These are phyloP conservation scores for Hysterium pulicare DNA, from an alignment of 2,329 filamentous ascomycete species.

Conservation along the genomic window DNA sequence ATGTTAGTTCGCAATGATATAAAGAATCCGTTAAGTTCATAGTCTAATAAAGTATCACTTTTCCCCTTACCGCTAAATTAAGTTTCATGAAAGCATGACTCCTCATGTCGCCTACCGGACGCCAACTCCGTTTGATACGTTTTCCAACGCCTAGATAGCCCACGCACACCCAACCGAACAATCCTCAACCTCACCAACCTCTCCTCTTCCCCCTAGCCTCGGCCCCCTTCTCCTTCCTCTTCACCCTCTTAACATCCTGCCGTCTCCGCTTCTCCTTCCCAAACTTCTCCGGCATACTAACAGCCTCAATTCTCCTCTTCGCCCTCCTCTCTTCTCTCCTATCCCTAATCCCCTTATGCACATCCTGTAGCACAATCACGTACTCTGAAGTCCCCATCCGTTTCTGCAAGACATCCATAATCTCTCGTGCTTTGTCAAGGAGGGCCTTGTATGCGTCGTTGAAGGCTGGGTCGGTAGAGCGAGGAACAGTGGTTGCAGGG, in stretches of 20 bases:
- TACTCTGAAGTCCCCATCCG: conserved; percentile 79
- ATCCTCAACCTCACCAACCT: conserved; percentile 53
- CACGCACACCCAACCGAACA: background rate
- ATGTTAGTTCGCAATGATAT: too few species aligned
- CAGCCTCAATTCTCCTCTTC: conserved; percentile 87
- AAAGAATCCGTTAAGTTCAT: too few species aligned
- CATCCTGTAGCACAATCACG: conserved; percentile 67
- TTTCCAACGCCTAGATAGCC: too few species aligned
- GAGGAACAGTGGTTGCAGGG: conserved; percentile 67
- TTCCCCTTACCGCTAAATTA: too few species aligned
- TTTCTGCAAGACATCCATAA: conserved; percentile 79
- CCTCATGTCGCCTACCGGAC: too few species aligned
- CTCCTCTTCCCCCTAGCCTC: conserved; percentile 70
- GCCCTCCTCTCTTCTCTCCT: conserved; percentile 70
- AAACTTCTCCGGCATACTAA: conserved; percentile 74
- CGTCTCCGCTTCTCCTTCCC: conserved; percentile 58
- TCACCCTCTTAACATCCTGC: conserved; percentile 51
- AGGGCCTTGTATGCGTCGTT: conserved; percentile 66
- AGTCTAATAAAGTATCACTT: too few species aligned
- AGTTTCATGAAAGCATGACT: too few species aligned
- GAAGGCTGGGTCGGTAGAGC: conserved; percentile 68
- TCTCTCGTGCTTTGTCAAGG: conserved; percentile 67
- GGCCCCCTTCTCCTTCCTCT: conserved; percentile 69
- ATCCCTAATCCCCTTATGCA: conserved; percentile 68
- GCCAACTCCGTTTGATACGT: too few species aligned